Evolutionary conservation across 2,329 filamentous ascomycete genomes (phyloP), one percentile per base, ranked within the genome.

Genomic region (Fusarium mexicanum): DNA sequence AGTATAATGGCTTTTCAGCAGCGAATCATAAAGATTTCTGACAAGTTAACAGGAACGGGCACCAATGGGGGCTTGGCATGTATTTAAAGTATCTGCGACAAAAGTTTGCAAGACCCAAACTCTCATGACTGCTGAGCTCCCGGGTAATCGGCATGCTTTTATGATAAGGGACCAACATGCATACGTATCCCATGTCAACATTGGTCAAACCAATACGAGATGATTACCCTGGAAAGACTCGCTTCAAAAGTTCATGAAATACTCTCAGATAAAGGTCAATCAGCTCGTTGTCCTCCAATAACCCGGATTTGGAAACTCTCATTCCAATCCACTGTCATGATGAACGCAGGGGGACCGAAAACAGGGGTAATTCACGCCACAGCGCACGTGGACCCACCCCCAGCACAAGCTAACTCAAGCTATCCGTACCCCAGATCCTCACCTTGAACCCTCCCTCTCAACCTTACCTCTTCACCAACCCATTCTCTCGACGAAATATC

Each of bases 371-470:
- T 46, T 57, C 71, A 74, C 62, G 70, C 71, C 71, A 73, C 69
- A 26, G 31, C 22, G 53, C 72, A 73, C 47, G 53, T 72, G 72
- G 72, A 74, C 43, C 72, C 72, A 71, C 73, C 51, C 69, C 51
- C 61, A 68, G 67, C n/a, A 51, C 55, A 22, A 70, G 61, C 72
- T 60, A 37, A 55, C 57, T 63, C 61, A 53, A 73, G 58, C 72
- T 57, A 37, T 37, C 35, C 35, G 35, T 37, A 37, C 58, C 61
- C 68, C 68, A 62, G 61, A 61, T 63, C 61, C 54, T 47, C 18
- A 38, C 41, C 71, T 67, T 24, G 16, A 53, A 61, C 72, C 35
- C 35, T 37, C 14, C 38, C 14, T 53, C 33, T 35, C 26, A 48
- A 24, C 38, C 47, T 50, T 38, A 12, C 35, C 11, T 38, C 44